These are phyloP conservation scores for Lippia alba DNA, from an alignment of 305 asterid species.

Conservation along the genomic window DNA sequence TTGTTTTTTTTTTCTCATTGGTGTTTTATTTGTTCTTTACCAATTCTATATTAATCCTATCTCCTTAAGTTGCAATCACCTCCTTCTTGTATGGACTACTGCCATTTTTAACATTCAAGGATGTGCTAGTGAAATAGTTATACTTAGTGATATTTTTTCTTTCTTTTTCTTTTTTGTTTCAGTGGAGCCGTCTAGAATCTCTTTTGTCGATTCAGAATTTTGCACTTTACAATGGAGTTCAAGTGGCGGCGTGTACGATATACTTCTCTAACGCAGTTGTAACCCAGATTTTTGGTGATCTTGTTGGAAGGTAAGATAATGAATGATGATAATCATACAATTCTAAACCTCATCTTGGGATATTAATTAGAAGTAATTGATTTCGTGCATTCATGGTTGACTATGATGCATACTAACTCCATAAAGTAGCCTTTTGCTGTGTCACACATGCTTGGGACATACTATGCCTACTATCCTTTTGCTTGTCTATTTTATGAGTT, in stretches of 20 bases:
- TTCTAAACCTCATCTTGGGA: neutral
- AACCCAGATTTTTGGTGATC: slow-evolving; percentile 64
- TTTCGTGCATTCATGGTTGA: slow-evolving; percentile 17
- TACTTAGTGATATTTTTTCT: slow-evolving; percentile 35
- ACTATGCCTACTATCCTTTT: slow-evolving; percentile 14
- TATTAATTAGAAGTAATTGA: slow-evolving; percentile 18
- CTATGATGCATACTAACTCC: slow-evolving; percentile 10
- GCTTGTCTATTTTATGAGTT: slow-evolving; percentile 4
- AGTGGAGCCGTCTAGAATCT: slow-evolving; percentile 90
- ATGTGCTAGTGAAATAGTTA: slow-evolving; percentile 29
- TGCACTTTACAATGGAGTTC: slow-evolving; percentile 54
- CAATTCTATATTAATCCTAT: slow-evolving; percentile 14
- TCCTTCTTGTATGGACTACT: slow-evolving; percentile 18
- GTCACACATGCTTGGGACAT: slow-evolving; percentile 12
- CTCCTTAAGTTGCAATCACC: slow-evolving; percentile 28
- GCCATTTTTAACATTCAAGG: slow-evolving; percentile 27
- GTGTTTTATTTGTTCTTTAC: slow-evolving; percentile 11
- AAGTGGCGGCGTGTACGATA: slow-evolving; percentile 37
- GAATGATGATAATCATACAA: slow-evolving; percentile 21
- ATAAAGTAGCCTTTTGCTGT: slow-evolving; percentile 24
- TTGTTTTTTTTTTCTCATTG: slow-evolving; percentile 3
- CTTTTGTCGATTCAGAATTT: slow-evolving; percentile 65
- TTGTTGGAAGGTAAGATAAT: slow-evolving; percentile 68
- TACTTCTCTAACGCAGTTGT: slow-evolving; percentile 58
- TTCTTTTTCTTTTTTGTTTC: slow-evolving; percentile 41